Evolutionary conservation across 306 rosid species (phyloP), one percentile per base, ranked within the genome.

Genomic region (Herpetospermum pedunculosum): DNA sequence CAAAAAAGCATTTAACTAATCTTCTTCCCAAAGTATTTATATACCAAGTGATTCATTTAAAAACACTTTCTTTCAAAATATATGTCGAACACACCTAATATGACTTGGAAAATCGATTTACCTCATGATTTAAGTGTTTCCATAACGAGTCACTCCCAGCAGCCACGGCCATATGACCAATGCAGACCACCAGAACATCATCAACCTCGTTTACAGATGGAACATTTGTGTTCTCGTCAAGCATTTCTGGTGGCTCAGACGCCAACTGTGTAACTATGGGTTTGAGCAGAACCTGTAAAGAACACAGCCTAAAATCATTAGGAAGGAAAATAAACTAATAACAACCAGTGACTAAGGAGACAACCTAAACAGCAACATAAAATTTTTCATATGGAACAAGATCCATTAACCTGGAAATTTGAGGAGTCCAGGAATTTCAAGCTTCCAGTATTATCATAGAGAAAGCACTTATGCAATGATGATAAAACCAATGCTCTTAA

Each of bases 91-190:
- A 48, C 21, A 1, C 54, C 23, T 48, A 18, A 10, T 48, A n/a
- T 9, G 0, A 48, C 54, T 48, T 12, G n/a, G n/a, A 29, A 72
- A 30, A 13, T 23, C 38, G 5, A 23, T 32, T 6, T 49, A 93
- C 98, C 96, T 91, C 96, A 53, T 89, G 90, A 79, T 93, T 93
- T 73, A 91, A 76, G n/a, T 92, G 84, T 77, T 94, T 87, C 98
- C 98, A 94, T 76, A 91, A 57, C 64, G 91, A 88, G 81, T 94
- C 98, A 52, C 80, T 85, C 75, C 96, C 96, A 13, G 97, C 96
- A 67, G 98, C 83, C 63, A 94, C 92, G 0, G 98, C 98, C 98
- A 94, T 89, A 75, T 94, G 98, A 68, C 96, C 98, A 1, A 91
- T 68, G 81, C 98, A 91, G 29, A 68, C 50, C 72, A 91, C 97